A percentile compares a stretch with the other conserved stretches of the same genome.
Conservation (phyloP, 2,329 filamentous ascomycete species). For the Fusarium ramigenum region DNA sequence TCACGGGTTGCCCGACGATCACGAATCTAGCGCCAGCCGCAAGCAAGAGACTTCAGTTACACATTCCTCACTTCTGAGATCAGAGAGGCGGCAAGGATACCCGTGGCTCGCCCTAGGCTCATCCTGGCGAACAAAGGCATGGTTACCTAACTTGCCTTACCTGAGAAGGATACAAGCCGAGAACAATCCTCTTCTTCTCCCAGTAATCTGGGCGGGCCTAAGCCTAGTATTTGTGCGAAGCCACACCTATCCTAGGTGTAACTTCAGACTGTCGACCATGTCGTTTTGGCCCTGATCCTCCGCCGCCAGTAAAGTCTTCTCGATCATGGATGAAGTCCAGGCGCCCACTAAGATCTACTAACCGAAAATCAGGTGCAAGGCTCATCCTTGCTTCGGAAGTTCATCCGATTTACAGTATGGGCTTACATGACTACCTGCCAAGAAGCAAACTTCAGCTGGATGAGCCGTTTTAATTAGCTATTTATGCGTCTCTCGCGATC, state of each 20-base stretch:
- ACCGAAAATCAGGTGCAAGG: constrained; percentile 17
- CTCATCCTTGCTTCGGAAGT: constrained; percentile 4
- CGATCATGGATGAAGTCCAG: not conserved
- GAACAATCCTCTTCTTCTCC: constrained; percentile 19
- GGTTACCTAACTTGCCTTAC: constrained; percentile 1
- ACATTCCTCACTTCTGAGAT: constrained; percentile 20
- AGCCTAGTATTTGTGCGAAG: constrained; percentile 10
- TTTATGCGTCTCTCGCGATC: constrained; percentile 18
- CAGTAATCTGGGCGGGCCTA: constrained; percentile 11
- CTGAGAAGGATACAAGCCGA: constrained; percentile 10
- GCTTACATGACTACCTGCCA: not conserved
- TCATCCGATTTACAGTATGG: constrained; percentile 18
- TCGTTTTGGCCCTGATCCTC: not conserved
- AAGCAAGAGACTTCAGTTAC: constrained; percentile 15
- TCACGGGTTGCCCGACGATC: constrained; percentile 11
- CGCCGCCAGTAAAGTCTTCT: constrained; percentile 5
- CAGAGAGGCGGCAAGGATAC: constrained; percentile 18
- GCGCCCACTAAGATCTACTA: constrained; percentile 39
- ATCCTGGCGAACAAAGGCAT: not conserved
- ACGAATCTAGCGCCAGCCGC: not conserved
- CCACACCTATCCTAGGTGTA: constrained; percentile 20
- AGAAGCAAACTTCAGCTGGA: not conserved
- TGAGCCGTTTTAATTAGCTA: not conserved
- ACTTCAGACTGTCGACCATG: constrained; percentile 7
- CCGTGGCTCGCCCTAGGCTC: not conserved